Evolutionary conservation across 176 grass and related monocot genomes (phyloP).

Genomic region (Themeda triandra): DNA sequence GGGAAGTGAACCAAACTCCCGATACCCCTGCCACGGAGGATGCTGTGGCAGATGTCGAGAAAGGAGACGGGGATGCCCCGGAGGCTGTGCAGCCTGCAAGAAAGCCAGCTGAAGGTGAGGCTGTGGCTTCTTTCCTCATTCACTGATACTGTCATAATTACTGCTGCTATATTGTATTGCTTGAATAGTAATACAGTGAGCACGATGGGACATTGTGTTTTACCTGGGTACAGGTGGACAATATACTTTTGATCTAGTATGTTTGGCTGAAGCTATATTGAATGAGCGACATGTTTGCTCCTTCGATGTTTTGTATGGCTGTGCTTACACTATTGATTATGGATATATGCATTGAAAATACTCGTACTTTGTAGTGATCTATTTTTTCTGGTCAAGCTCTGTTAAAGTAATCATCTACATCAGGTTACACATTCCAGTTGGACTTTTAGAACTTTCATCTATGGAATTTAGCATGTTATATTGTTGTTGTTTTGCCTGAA

Average conservation of each 20-base stretch:
- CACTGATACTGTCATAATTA: not conserved
- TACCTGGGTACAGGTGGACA: not conserved
- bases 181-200: not conserved
- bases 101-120: conserved; percentile 62
- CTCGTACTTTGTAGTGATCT: not conserved
- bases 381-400: not conserved
- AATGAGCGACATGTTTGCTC: not conserved
- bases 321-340: not conserved
- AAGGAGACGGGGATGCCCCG: conserved; percentile 23
- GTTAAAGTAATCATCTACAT: not conserved
- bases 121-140: not conserved
- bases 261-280: not conserved
- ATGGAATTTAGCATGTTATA: not conserved
- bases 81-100: conserved; percentile 16
- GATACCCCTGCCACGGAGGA: conserved; percentile 28
- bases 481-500: not conserved
- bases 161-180: not conserved
- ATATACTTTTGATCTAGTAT: not conserved
- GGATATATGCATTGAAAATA: not conserved
- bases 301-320: not conserved
- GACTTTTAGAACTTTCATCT: not conserved
- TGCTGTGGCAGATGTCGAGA: not conserved
- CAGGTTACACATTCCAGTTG: not conserved
- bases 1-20: conserved; percentile 37
- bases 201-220: not conserved